These are phyloP conservation scores for peach (Prunus persica) DNA, from an alignment of 306 rosid genomes.

Conservation along the genomic window Prunus_persica_NCBIv2 NC_034012.1:6397501-6398000, in stretches of 20 bases:
- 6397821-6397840: conserved; percentile 28
- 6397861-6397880: conserved; percentile 28
- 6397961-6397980: conserved; percentile 73
- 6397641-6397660: conserved; percentile 34
- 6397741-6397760: background rate
- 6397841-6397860: conserved; percentile 18
- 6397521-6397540: background rate
- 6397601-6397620: conserved; percentile 46
- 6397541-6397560: background rate
- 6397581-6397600: background rate
- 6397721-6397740: conserved; percentile 29
- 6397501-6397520: conserved; percentile 15
- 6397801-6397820: conserved; percentile 16
- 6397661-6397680: conserved; percentile 46
- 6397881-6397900: conserved; percentile 17
- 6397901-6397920: conserved; percentile 33
- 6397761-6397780: background rate
- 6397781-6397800: conserved; percentile 28
- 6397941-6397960: conserved; percentile 77
- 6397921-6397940: conserved; percentile 63
- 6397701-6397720: conserved; percentile 22
- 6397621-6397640: conserved; percentile 70
- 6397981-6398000: conserved; percentile 80
- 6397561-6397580: background rate
- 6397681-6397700: conserved; percentile 36